Base-by-base conservation (phyloP, 306 rosid species). In the Malus sylvestris region DNA sequence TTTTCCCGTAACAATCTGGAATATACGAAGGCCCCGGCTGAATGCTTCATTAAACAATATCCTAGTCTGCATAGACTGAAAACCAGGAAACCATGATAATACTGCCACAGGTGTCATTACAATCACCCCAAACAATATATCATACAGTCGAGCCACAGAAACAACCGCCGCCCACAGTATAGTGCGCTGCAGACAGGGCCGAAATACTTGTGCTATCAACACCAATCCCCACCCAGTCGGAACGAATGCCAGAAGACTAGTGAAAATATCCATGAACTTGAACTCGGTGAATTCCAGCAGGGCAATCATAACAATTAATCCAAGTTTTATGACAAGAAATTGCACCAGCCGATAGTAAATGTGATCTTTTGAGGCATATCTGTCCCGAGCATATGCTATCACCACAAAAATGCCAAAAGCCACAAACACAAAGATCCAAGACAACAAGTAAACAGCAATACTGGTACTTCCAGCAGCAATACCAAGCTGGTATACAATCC, bases 151-250 rank as follows among this genome's bases (percentile, higher is more conserved):
- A 62, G 93, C 90, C 74, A 93, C 76, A 51, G 90, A 80, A 82
- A 91, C 81, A 79, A 93, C 88, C 1, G 58, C 63, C 1, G 78
- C 58, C 98, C 98, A 93, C 33, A 91, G 73, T 75, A 82, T 62
- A 52, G 90, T 83, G 49, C 19, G 42, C 73, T 86, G 86, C 77
- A 93, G 84, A 58, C 51, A 18, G n/a, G 91, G 89, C 35, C 95
- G 83, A 67, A 91, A 80, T 68, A 91, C 98, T 84, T 93, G 98
- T 10, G 95, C 95, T 74, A 93, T 88, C 87, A 85, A 70, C 80
- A 91, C 16, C 78, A 93, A 64, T 73, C 97, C 97, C 98, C 98
- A 93, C 10, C 98, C 98, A 15, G 98, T 93, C 33, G 98, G 98
- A 61, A 93, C 73, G 76, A 91, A 93, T 45, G 98, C 98, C 78